phyloP scores from a whole-genome alignment of 768 basidiomycete species.

The Erythrobasidium yunnanense region DNA sequence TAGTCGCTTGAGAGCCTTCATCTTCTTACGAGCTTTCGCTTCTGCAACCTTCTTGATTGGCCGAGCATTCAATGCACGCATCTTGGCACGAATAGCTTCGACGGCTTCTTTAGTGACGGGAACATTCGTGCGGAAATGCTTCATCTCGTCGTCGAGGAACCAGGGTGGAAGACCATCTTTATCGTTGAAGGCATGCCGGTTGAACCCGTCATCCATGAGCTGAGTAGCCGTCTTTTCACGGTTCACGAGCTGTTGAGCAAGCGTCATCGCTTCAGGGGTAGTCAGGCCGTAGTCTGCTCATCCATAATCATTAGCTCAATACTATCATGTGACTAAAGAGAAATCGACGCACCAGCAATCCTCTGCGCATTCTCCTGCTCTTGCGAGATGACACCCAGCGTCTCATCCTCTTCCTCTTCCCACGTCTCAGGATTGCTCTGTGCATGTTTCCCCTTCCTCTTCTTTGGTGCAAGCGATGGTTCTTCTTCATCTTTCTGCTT shows the following conservation, averaged over 20 bases:
- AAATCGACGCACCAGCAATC: conserved; percentile 52
- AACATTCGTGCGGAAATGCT: conserved; percentile 83
- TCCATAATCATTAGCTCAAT: not conserved
- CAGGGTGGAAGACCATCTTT: conserved; percentile 86
- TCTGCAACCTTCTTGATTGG: conserved; percentile 99
- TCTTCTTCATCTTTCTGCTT: no score
- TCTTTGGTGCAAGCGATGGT: not conserved
- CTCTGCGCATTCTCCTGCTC: conserved; percentile 59
- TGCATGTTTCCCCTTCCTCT: not conserved
- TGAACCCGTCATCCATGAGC: conserved; percentile 89
- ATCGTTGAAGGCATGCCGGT: conserved; percentile 76
- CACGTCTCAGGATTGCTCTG: conserved; percentile 34
- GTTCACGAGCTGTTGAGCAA: conserved; percentile 85
- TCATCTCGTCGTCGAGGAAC: conserved; percentile 94
- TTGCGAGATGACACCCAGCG: conserved; percentile 39
- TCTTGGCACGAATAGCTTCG: conserved; percentile 68
- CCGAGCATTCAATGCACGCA: conserved; percentile 85
- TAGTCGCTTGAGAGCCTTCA: conserved; percentile 68
- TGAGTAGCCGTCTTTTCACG: conserved; percentile 76
- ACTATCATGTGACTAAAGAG: not conserved
- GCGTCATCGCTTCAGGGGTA: conserved; percentile 78
- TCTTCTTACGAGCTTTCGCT: conserved; percentile 93
- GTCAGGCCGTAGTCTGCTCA: conserved; percentile 62
- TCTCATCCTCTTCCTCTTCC: conserved; percentile 63
- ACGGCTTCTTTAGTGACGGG: conserved; percentile 97